Conservation (phyloP, 192 early-diverging fungal species). For the Coemansia sp. region DNA sequence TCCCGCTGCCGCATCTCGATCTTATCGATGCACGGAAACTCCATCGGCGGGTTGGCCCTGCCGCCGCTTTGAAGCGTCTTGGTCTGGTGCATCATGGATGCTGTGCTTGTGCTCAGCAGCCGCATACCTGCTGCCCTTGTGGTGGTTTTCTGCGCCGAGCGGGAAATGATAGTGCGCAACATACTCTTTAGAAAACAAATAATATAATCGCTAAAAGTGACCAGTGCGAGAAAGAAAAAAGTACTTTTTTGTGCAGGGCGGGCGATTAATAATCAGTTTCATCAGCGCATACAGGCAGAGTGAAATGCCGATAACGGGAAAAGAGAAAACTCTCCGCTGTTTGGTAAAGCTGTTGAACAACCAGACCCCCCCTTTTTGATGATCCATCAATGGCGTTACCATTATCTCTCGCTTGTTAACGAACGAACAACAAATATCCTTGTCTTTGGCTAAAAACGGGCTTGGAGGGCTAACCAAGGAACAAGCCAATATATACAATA, state of each 20-base stretch:
- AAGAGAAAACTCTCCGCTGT: too few species aligned
- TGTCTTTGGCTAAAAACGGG: too few species aligned
- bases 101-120: constrained; percentile 2
- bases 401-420: too few species aligned
- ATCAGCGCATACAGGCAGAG: too few species aligned
- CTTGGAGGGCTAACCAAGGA: too few species aligned
- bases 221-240: neutral
- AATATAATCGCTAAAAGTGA: neutral
- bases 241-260: too few species aligned
- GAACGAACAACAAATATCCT: too few species aligned
- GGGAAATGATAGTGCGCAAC: constrained; percentile 1
- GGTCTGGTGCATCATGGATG: neutral
- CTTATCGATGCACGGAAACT: constrained; percentile 76
- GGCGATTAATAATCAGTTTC: neutral
- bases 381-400: too few species aligned
- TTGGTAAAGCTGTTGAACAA: too few species aligned
- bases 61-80: neutral
- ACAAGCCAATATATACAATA: too few species aligned
- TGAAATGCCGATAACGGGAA: too few species aligned
- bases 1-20: constrained; percentile 60
- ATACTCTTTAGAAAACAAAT: neutral
- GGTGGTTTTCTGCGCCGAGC: neutral
- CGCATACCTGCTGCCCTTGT: neutral
- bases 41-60: constrained; percentile 64
- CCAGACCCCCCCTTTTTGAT: too few species aligned